A percentile compares a stretch with the other conserved stretches of the same genome.
Conservation (phyloP, 140 eudicot species). For the Erigeron philadelphicus region DNA sequence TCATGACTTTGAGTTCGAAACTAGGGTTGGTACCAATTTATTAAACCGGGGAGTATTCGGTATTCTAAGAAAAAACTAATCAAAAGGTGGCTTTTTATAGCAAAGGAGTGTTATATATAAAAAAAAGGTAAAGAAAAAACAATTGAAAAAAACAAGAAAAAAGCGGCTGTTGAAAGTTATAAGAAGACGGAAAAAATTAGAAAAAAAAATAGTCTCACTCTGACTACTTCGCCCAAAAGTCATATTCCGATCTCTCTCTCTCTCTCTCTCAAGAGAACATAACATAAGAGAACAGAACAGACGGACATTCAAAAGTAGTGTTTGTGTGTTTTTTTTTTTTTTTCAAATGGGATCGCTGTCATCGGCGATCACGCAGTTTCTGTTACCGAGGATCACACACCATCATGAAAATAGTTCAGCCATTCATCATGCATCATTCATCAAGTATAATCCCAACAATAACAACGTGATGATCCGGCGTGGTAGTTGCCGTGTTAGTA, state of each 20-base stretch:
- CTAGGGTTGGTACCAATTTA: no score
- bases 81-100: no score
- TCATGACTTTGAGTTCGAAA: no score
- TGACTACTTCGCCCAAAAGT: slow-evolving; percentile 33
- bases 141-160: slow-evolving; percentile 4
- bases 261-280: neutral
- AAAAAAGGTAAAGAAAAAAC: neutral
- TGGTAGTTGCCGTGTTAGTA: neutral
- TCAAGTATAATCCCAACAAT: neutral
- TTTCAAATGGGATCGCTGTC: slow-evolving; percentile 59
- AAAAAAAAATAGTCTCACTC: slow-evolving; percentile 15
- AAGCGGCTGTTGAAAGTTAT: slow-evolving; percentile 30
- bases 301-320: neutral
- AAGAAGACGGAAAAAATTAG: slow-evolving; percentile 16
- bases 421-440: slow-evolving; percentile 20
- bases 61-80: no score
- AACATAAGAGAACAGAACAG: neutral
- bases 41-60: no score
- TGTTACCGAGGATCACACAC: slow-evolving; percentile 25
- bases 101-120: no score
- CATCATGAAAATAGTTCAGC: neutral
- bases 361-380: slow-evolving; percentile 50
- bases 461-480: neutral
- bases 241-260: slow-evolving; percentile 29
- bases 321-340: no score